These are phyloP conservation scores for Amanita pseudoporphyria DNA, from an alignment of 768 basidiomycete species.

Conservation along the genomic window DNA sequence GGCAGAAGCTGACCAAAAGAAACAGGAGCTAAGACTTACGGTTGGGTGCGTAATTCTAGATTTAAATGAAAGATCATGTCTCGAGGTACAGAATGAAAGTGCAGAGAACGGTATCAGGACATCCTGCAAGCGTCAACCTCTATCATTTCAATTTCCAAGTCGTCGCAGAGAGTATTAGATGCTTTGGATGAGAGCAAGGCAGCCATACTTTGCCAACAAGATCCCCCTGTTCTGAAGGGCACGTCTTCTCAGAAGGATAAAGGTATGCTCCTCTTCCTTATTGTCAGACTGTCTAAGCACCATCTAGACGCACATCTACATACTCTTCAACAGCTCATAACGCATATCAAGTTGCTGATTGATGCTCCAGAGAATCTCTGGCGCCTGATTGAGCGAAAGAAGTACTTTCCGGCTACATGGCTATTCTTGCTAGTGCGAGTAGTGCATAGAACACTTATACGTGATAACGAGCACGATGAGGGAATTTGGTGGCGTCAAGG, in stretches of 20 bases:
- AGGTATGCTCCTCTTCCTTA: conserved; percentile 28
- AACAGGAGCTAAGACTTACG: conserved; percentile 82
- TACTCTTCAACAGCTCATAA: conserved; percentile 65
- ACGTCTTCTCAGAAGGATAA: conserved; percentile 27
- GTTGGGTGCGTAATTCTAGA: conserved; percentile 63
- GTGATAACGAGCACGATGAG: conserved; percentile 55
- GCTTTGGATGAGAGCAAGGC: conserved; percentile 55
- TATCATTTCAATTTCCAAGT: conserved; percentile 66
- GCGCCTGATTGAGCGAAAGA: conserved; percentile 73
- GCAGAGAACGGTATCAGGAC: conserved; percentile 85
- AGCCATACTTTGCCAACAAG: conserved; percentile 38
- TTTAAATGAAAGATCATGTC: conserved; percentile 6
- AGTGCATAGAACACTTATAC: conserved; percentile 65
- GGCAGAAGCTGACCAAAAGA: conserved; percentile 76
- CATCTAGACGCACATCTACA: conserved; percentile 55
- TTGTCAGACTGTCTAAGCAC: conserved; percentile 1
- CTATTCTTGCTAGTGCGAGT: conserved; percentile 80
- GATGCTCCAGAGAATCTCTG: conserved; percentile 91
- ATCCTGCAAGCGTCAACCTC: conserved; percentile 79
- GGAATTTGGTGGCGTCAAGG: conserved; percentile 49
- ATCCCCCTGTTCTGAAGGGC: conserved; percentile 33
- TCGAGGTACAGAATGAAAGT: conserved; percentile 39
- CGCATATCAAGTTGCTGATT: conserved; percentile 84
- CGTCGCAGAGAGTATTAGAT: conserved; percentile 54
- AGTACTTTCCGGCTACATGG: conserved; percentile 80